These are phyloP conservation scores for Pythium guiyangense DNA, from an alignment of 352 stramenopile species.

Conservation along the genomic window DNA sequence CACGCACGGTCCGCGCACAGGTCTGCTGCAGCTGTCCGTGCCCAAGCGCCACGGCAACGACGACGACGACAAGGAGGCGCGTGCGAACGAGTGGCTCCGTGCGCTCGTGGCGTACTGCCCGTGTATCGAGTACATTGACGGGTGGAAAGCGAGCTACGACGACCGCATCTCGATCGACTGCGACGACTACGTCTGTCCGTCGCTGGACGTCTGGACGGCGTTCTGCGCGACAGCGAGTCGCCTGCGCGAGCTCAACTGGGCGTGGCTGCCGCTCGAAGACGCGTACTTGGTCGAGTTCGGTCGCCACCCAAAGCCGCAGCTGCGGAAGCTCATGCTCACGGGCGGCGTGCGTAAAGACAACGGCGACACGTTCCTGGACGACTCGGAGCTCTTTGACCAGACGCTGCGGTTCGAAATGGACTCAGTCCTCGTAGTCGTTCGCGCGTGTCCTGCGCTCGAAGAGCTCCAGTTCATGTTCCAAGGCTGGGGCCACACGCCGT, in stretches of 20 bases:
- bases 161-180: slow-evolving; percentile 8
- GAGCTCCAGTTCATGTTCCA: slow-evolving; percentile 10
- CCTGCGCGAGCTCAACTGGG: slow-evolving; percentile 7
- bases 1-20: background rate
- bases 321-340: background rate
- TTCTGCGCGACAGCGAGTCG: background rate
- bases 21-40: slow-evolving; percentile 16
- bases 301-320: background rate
- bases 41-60: slow-evolving; percentile 8
- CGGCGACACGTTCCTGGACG: background rate
- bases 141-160: slow-evolving; percentile 13
- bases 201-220: background rate
- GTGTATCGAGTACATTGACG: slow-evolving; percentile 17
- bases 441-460: slow-evolving; percentile 8
- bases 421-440: background rate
- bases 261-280: background rate
- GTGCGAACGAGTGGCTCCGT: slow-evolving; percentile 8
- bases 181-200: slow-evolving; percentile 7
- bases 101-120: slow-evolving; percentile 14
- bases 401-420: background rate
- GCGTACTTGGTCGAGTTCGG: slow-evolving; percentile 1
- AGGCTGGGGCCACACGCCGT: background rate
- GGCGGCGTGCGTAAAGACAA: background rate
- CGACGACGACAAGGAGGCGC: background rate
- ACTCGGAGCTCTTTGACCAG: background rate